A percentile compares a stretch with the other conserved stretches of the same genome.
Evolutionary conservation across 352 stramenopile genomes (phyloP).

Genomic region (Pythium brachiatum): DNA sequence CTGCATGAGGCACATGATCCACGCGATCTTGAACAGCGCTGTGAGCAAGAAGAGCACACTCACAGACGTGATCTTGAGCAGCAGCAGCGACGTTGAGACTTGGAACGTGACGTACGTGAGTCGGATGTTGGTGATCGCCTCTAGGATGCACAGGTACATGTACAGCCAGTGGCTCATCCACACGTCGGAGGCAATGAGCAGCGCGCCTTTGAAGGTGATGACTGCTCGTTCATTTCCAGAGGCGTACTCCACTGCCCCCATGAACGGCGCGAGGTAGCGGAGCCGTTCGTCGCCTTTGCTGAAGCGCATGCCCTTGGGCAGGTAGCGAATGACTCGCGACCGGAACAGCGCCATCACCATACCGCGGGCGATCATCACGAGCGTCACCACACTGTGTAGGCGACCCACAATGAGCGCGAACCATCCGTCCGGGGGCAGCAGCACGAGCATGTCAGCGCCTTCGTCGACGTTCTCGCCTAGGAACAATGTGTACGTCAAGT

Average conservation of each 20-base stretch:
- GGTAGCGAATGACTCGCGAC: conserved; percentile 34
- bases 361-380: conserved; percentile 37
- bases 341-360: conserved; percentile 44
- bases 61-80: conserved; percentile 35
- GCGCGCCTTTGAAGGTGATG: conserved; percentile 50
- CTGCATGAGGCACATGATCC: conserved; percentile 55
- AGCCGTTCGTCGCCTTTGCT: conserved; percentile 26
- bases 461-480: conserved; percentile 37
- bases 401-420: conserved; percentile 32
- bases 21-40: conserved; percentile 48
- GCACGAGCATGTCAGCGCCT: conserved; percentile 34
- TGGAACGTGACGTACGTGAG: conserved; percentile 46
- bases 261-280: conserved; percentile 44
- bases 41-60: conserved; percentile 56
- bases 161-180: conserved; percentile 75
- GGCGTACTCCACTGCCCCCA: conserved; percentile 30
- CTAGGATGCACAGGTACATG: conserved; percentile 48
- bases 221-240: conserved; percentile 33
- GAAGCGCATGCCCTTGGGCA: conserved; percentile 39
- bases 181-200: conserved; percentile 52
- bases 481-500: conserved; percentile 44
- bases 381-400: conserved; percentile 40
- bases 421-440: conserved; percentile 38
- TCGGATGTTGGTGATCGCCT: conserved; percentile 39
- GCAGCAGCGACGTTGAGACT: conserved; percentile 49